Conservation (phyloP, 2,329 filamentous ascomycete genomes). For the Gnomoniopsis smithogilvyi region DNA sequence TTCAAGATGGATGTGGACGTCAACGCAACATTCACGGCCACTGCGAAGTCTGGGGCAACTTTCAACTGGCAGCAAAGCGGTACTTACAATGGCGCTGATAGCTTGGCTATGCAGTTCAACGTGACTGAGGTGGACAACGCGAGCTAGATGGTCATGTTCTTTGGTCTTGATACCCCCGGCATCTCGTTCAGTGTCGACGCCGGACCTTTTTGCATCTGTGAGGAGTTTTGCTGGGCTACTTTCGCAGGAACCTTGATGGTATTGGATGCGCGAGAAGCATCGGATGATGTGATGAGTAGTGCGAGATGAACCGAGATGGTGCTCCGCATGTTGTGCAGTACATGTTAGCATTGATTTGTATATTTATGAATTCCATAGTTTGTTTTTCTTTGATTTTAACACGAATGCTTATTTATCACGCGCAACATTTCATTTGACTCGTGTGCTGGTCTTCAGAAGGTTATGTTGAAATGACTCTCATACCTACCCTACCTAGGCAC, state of each 20-base stretch:
- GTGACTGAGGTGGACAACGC: conserved; percentile 15
- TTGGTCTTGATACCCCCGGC: neutral
- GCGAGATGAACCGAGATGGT: no score
- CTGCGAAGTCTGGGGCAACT: conserved; percentile 9
- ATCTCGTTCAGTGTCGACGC: neutral
- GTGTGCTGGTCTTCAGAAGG: no score
- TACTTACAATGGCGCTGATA: conserved; percentile 15
- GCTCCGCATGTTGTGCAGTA: no score
- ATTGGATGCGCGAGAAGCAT: neutral
- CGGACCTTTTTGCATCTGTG: neutral
- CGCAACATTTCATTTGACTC: no score
- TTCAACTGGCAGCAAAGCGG: conserved; percentile 18
- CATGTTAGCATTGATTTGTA: no score
- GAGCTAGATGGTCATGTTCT: neutral
- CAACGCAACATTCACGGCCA: conserved; percentile 17
- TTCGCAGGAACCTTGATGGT: neutral
- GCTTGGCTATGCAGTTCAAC: conserved; percentile 15
- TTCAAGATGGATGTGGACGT: conserved; percentile 20
- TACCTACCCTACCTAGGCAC: no score
- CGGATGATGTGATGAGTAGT: neutral
- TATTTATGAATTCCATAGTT: no score
- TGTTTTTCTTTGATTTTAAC: no score
- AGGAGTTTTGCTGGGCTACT: neutral
- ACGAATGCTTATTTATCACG: no score
- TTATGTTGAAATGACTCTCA: no score